phyloP scores from a whole-genome alignment of 2,329 filamentous ascomycete species.

The Colletotrichum tanaceti region DNA sequence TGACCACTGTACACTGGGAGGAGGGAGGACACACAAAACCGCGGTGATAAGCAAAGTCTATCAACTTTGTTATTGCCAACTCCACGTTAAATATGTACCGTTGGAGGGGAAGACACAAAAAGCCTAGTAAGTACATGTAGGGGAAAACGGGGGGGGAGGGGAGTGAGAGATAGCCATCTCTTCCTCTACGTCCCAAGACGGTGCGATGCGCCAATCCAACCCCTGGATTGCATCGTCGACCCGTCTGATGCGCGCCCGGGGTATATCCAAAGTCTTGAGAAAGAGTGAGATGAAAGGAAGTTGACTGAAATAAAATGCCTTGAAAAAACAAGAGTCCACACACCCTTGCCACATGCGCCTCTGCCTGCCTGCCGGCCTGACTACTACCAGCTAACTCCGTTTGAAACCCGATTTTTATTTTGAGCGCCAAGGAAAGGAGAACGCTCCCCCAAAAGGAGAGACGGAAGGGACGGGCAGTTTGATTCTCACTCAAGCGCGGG shows the following conservation, averaged over 20 bases:
- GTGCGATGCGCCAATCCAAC: neutral
- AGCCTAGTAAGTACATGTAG: conserved; percentile 20
- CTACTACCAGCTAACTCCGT: neutral
- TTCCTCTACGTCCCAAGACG: neutral
- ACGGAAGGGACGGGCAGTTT: no score
- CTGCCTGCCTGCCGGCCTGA: neutral
- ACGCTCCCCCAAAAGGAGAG: neutral
- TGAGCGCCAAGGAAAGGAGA: conserved; percentile 1
- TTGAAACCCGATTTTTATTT: conserved; percentile 2
- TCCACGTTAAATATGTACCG: neutral
- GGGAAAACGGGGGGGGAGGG: neutral
- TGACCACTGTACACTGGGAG: no score
- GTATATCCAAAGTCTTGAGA: conserved; percentile 35
- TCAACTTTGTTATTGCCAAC: neutral
- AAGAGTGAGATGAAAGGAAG: conserved; percentile 5
- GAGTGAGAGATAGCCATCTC: neutral
- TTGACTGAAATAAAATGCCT: neutral
- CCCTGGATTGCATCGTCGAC: neutral
- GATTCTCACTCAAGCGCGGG: conserved; percentile 20
- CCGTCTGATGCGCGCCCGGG: conserved; percentile 18
- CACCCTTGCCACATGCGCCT: no score
- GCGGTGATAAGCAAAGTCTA: no score
- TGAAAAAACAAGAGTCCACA: neutral
- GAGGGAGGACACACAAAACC: no score
- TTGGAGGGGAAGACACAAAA: neutral